These are phyloP conservation scores for Vickermania ingenoplastis DNA, from an alignment of 208 protist genomes.

Conservation along the genomic window DNA sequence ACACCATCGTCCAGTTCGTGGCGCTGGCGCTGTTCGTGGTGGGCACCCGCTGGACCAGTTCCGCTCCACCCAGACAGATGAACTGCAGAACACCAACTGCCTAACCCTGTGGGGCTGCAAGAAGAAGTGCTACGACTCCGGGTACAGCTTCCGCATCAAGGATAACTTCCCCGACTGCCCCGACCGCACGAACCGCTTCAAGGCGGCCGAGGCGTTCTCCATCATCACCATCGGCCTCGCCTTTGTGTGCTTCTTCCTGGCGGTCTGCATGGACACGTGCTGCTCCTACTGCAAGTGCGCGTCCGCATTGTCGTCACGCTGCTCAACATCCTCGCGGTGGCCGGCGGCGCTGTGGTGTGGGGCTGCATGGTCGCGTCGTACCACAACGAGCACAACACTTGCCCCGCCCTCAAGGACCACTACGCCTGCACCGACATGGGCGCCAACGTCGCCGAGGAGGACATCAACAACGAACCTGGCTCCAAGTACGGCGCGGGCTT, in stretches of 20 bases:
- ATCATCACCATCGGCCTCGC: slow-evolving; percentile 11
- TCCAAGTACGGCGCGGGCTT: slow-evolving; percentile 14
- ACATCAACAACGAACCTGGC: background rate
- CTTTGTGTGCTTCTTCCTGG: background rate
- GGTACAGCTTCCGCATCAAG: background rate
- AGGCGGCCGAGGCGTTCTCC: slow-evolving; percentile 8
- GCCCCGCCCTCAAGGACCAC: background rate
- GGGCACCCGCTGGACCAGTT: slow-evolving; percentile 5
- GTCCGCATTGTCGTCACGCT: slow-evolving; percentile 2
- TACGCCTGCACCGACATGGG: background rate
- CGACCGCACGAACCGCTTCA: slow-evolving; percentile 1
- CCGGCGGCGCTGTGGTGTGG: slow-evolving; percentile 8
- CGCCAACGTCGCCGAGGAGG: background rate
- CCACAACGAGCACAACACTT: slow-evolving; percentile 1
- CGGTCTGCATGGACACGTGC: slow-evolving; percentile 6
- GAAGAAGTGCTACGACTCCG: background rate
- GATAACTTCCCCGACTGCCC: background rate
- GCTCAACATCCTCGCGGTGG: slow-evolving; percentile 3
- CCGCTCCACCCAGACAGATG: background rate
- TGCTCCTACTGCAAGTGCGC: slow-evolving; percentile 7
- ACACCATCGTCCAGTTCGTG: slow-evolving; percentile 1
- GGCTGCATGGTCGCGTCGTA: slow-evolving; percentile 9
- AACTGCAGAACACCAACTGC: background rate
- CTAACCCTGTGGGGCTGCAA: slow-evolving; percentile 1
- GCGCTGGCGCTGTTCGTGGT: slow-evolving; percentile 1